Evolutionary conservation across 805 yeast genomes (phyloP).

Genomic region (Candida nitratophila): DNA sequence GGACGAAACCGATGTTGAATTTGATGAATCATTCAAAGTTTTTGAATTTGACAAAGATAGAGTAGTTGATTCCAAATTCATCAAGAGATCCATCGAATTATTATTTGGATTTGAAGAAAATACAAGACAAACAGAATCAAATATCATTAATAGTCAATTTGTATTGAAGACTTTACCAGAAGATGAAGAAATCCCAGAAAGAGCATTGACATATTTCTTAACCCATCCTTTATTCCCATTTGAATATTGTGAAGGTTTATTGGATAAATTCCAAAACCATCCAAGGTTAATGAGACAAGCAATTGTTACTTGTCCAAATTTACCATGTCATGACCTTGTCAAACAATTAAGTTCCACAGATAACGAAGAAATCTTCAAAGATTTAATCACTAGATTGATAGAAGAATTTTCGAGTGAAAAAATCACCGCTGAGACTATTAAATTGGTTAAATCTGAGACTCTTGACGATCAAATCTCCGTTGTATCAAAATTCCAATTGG

Average conservation of each 20-base stretch:
- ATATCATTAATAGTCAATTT: conserved; percentile 7
- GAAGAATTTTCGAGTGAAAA: conserved; percentile 57
- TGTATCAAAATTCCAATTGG: conserved; percentile 28
- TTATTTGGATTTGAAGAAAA: conserved; percentile 26
- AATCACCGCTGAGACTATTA: conserved; percentile 43
- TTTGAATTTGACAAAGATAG: conserved; percentile 63
- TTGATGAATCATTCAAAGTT: conserved; percentile 25
- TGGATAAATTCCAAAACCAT: conserved; percentile 39
- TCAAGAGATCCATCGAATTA: conserved; percentile 34
- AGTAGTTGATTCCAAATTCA: conserved; percentile 51
- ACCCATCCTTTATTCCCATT: conserved; percentile 85
- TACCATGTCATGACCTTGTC: conserved; percentile 58
- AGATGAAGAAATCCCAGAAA: conserved; percentile 41
- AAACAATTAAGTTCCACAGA: conserved; percentile 48
- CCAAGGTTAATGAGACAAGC: conserved; percentile 76
- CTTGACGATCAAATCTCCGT: conserved; percentile 15
- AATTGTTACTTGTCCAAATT: conserved; percentile 66
- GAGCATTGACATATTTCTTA: conserved; percentile 61
- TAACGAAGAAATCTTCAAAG: conserved; percentile 60
- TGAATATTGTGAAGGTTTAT: conserved; percentile 44
- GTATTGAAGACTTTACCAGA: conserved; percentile 8
- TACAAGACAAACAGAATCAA: background rate
- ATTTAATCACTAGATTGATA: conserved; percentile 56
- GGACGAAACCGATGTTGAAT: conserved; percentile 1
- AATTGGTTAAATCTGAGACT: conserved; percentile 22